These are phyloP conservation scores for Conticribra guillardii DNA, from an alignment of 108 stramenopile genomes.

Conservation along the genomic window DNA sequence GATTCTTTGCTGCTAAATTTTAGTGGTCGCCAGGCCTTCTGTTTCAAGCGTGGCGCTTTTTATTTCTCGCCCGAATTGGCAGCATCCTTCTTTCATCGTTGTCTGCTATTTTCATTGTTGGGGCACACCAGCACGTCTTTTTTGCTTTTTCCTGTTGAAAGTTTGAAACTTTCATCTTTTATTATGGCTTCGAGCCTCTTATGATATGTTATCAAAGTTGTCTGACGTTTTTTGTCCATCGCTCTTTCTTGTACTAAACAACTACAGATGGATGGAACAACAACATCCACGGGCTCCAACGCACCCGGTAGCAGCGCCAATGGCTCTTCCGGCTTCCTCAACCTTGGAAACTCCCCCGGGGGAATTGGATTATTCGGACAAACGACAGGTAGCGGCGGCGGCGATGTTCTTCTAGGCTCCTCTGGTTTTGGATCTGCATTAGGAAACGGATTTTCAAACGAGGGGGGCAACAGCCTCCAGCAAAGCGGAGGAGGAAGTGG, in stretches of 20 bases:
- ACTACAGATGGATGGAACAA: conserved; percentile 30
- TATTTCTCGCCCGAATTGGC: no score
- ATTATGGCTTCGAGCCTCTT: no score
- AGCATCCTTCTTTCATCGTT: no score
- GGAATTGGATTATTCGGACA: conserved; percentile 31
- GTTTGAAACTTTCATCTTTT: no score
- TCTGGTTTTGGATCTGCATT: conserved; percentile 34
- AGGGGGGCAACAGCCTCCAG: neutral
- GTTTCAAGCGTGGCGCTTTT: no score
- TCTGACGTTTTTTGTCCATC: neutral
- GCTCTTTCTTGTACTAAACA: no score
- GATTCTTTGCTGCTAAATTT: no score
- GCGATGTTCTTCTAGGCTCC: conserved; percentile 16
- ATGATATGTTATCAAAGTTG: neutral
- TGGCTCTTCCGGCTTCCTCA: conserved; percentile 24
- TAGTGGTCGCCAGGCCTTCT: no score
- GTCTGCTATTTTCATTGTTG: no score
- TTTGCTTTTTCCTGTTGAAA: no score
- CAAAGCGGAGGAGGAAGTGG: conserved; percentile 23
- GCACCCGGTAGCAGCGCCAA: conserved; percentile 20
- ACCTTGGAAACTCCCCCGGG: conserved; percentile 17
- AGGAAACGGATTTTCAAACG: conserved; percentile 41
- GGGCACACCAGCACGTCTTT: no score
- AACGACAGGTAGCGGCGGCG: conserved; percentile 9
- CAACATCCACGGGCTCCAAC: conserved; percentile 35